Base-by-base conservation (phyloP, 306 rosid species). In the Quercus ilex region DNA sequence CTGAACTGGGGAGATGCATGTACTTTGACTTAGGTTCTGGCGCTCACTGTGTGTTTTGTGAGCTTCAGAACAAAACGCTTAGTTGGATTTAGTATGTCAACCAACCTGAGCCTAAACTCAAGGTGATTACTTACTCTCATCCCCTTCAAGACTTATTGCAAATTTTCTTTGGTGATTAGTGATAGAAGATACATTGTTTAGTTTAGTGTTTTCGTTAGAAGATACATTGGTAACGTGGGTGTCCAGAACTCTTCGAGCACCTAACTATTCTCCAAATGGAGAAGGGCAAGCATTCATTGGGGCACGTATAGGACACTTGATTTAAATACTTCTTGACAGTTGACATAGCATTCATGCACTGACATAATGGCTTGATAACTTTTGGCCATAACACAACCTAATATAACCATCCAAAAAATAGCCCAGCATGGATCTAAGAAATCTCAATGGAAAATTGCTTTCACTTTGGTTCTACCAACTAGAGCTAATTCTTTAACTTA, bases 41-140 rank as follows among this genome's bases (percentile, higher is more conserved):
- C 7, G 83, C 91, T 75, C 99, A 91, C 84, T 53, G 52, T 25
- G 95, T 79, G 52, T 53, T 92, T 38, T 94, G 91, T 69, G 99
- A 94, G 86, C 94, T 94, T 69, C 83, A 41, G 2, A 81, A 90
- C 73, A 86, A 84, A 71, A 91, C 79, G 84, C 72, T 94, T 63
- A 92, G 92, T 25, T 94, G 99, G 97, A 68, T 94, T 85, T 94
- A 95, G 93, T 91, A 87, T 78, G 84, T 91, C 71, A 88, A 88
- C 73, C 97, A 87, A 75, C 91, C 92, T 6, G 97, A 92, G 86
- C 93, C 99, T 52, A 79, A 87, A 72, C 79, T 91, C 11, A 83
- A 88, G 96, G 97, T 92, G 75, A 79, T 60, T 52, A 10, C 4
- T 46, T 64, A 83, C 53, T 77, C 67, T 67, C 70, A 69, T 52